phyloP scores from a whole-genome alignment of 2,329 filamentous ascomycete genomes.

The Aureobasidium sp. region DNA sequence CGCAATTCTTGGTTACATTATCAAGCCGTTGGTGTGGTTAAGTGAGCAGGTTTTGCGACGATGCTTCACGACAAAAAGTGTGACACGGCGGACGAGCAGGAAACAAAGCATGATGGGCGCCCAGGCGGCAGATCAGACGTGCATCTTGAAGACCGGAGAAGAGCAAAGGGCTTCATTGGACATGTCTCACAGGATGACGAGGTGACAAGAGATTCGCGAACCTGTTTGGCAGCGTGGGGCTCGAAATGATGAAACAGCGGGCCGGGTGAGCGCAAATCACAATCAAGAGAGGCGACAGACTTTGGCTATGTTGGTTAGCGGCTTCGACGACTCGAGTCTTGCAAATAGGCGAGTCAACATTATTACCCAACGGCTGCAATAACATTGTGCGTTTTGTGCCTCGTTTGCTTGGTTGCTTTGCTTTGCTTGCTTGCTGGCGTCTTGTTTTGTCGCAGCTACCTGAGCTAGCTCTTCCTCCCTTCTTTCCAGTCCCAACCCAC shows the following conservation, averaged over 20 bases:
- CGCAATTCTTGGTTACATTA: neutral
- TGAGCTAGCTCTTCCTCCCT: neutral
- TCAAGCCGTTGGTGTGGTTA: neutral
- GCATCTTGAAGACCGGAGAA: neutral
- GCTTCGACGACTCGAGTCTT: neutral
- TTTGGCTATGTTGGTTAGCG: neutral
- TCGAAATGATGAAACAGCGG: constrained; percentile 5
- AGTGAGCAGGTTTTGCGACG: neutral
- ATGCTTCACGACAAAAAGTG: neutral
- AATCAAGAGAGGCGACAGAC: constrained; percentile 6
- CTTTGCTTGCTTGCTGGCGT: neutral
- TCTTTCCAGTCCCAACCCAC: neutral
- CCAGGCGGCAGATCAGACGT: neutral
- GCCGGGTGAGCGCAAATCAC: neutral
- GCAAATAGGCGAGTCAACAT: constrained; percentile 9
- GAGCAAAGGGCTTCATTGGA: neutral
- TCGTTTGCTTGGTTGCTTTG: constrained; percentile 8
- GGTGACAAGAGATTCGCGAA: neutral
- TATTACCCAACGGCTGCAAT: constrained; percentile 10
- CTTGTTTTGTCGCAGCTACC: neutral
- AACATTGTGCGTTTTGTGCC: constrained; percentile 7
- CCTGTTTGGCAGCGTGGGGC: neutral
- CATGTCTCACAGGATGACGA: constrained; percentile 5
- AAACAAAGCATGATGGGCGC: neutral
- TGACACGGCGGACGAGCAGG: neutral